Evolutionary conservation across 116 monocot genomes (phyloP).

Genomic region (Phalaenopsis hybrid): DNA sequence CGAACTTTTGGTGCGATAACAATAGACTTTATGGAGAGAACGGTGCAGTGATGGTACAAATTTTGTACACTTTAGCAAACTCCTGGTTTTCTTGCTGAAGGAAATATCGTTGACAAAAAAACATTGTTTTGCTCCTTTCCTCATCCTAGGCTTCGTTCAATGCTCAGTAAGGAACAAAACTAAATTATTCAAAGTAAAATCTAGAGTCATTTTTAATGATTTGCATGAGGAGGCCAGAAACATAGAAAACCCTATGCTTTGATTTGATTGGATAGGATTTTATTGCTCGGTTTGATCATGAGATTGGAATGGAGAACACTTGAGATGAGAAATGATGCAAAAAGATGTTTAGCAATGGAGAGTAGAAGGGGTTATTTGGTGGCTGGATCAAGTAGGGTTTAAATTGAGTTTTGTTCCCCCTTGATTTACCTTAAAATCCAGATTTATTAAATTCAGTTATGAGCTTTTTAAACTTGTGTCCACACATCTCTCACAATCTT

Average conservation of each 20-base stretch:
- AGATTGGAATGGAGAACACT: not conserved
- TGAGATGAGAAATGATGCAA: too few relatives aligned
- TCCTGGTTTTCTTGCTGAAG: conserved; percentile 50
- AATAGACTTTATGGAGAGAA: conserved; percentile 10
- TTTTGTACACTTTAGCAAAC: conserved; percentile 16
- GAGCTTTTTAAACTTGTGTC: too few relatives aligned
- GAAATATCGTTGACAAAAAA: conserved; percentile 86
- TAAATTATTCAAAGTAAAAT: not conserved
- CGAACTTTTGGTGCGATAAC: conserved; percentile 38
- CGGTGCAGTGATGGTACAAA: not conserved
- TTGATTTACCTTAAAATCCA: too few relatives aligned
- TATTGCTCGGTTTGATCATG: not conserved
- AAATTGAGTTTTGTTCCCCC: too few relatives aligned
- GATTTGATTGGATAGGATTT: not conserved
- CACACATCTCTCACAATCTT: too few relatives aligned
- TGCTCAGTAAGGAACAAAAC: not conserved
- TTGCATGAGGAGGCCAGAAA: not conserved
- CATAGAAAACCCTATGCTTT: not conserved
- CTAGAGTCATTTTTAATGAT: not conserved
- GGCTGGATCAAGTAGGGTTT: too few relatives aligned
- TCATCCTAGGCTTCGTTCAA: conserved; percentile 27
- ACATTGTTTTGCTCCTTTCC: conserved; percentile 32
- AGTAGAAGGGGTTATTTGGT: too few relatives aligned
- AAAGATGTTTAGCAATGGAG: too few relatives aligned
- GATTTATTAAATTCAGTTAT: too few relatives aligned